These are phyloP conservation scores for Rheum nobile DNA, from an alignment of 148 eudicot genomes.

Conservation along the genomic window DNA sequence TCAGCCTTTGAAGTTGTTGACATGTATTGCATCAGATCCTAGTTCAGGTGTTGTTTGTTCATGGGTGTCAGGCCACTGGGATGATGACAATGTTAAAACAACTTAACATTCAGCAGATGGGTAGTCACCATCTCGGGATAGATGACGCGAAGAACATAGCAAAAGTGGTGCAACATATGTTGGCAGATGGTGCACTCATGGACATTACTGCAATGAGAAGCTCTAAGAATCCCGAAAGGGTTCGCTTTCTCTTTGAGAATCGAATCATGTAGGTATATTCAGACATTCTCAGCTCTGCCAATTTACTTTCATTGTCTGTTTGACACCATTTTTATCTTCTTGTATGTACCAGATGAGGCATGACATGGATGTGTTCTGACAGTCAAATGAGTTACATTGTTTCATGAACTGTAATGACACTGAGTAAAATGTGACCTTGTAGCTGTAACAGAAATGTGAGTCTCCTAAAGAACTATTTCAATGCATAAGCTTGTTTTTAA, in stretches of 20 bases:
- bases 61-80: constrained; percentile 60
- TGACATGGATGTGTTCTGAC: background rate
- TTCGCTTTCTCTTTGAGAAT: constrained; percentile 59
- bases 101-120: constrained; percentile 46
- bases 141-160: constrained; percentile 86
- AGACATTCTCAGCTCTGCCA: background rate
- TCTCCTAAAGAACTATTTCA: no score
- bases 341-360: background rate
- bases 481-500: no score
- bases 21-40: no score
- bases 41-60: no score
- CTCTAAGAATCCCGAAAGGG: constrained; percentile 26
- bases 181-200: constrained; percentile 68
- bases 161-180: constrained; percentile 65
- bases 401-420: background rate
- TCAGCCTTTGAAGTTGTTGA: no score
- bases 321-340: background rate
- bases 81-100: constrained; percentile 84
- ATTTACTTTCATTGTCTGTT: background rate
- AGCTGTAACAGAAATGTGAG: no score
- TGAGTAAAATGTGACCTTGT: no score
- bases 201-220: constrained; percentile 65
- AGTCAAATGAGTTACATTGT: background rate
- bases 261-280: constrained; percentile 41
- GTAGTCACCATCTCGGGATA: constrained; percentile 94